Conservation (phyloP, 2,329 filamentous ascomycete genomes). For the Teratosphaeria destructans region DNA sequence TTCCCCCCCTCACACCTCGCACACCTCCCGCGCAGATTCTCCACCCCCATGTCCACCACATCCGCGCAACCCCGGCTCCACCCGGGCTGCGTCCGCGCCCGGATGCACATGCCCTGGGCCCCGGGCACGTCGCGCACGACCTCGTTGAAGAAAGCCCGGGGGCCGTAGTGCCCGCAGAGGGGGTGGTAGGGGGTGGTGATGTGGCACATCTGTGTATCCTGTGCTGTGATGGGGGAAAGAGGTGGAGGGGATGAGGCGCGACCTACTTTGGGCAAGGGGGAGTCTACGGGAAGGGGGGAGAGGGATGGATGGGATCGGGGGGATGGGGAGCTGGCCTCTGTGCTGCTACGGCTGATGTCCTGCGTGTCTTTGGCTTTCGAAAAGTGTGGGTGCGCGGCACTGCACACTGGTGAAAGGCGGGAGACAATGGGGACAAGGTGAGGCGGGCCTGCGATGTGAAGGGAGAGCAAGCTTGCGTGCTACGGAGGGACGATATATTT, state of each 20-base stretch:
- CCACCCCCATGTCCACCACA: slow-evolving; percentile 4
- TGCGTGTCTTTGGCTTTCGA: not conserved
- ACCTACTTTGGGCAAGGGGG: not conserved
- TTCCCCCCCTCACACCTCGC: not conserved
- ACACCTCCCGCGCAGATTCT: not conserved
- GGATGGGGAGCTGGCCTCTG: not conserved
- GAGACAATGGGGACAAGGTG: not conserved
- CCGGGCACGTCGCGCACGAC: not conserved
- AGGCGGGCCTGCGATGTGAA: not conserved
- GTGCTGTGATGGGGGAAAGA: not conserved
- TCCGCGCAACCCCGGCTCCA: slow-evolving; percentile 1
- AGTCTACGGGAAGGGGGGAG: not conserved
- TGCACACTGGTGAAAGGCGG: not conserved
- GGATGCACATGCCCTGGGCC: slow-evolving; percentile 6
- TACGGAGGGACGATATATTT: not conserved
- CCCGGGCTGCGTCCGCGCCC: slow-evolving; percentile 2
- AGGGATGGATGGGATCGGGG: not conserved
- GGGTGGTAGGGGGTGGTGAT: slow-evolving; percentile 5
- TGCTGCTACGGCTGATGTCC: not conserved
- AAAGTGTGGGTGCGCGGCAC: not conserved
- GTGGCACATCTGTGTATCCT: slow-evolving; percentile 4
- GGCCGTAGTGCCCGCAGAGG: slow-evolving; percentile 7
- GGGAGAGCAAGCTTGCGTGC: not conserved
- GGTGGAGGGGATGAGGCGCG: not conserved
- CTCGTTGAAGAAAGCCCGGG: slow-evolving; percentile 5